These are phyloP conservation scores for Trichoderma sp. DNA, from an alignment of 2,329 filamentous ascomycete genomes.

Conservation along the genomic window DNA sequence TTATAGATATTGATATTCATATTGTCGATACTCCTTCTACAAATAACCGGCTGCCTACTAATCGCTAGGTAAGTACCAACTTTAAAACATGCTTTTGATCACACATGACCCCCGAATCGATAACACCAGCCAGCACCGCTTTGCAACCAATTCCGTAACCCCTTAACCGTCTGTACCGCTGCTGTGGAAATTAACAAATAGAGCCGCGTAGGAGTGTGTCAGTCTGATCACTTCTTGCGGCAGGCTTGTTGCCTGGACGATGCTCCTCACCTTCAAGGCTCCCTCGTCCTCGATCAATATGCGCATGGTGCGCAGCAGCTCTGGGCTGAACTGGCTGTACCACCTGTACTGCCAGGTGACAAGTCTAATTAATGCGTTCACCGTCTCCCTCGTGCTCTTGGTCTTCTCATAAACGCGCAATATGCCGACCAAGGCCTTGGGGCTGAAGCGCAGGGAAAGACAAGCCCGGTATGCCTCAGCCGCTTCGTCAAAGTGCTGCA, in stretches of 20 bases:
- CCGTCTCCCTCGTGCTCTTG: constrained; percentile 77
- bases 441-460: constrained; percentile 84
- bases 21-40: not conserved
- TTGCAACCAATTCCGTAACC: not conserved
- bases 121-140: not conserved
- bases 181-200: constrained; percentile 94
- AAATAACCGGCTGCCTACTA: constrained; percentile 1
- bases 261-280: constrained; percentile 94
- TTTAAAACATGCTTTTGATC: not conserved
- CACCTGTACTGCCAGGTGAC: constrained; percentile 99
- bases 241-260: constrained; percentile 93
- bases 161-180: constrained; percentile 83
- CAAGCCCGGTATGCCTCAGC: constrained; percentile 92
- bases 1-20: not conserved
- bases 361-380: constrained; percentile 84
- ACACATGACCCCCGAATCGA: not conserved
- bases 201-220: constrained; percentile 92
- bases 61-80: constrained; percentile 1
- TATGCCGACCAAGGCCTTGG: constrained; percentile 87
- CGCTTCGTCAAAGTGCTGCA: constrained; percentile 90
- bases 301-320: constrained; percentile 83
- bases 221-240: constrained; percentile 92
- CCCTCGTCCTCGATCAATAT: constrained; percentile 97
- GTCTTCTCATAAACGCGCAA: constrained; percentile 76
- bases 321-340: constrained; percentile 98